Conservation (phyloP, 2,329 filamentous ascomycete genomes). For the Xylariaceae sp. region DNA sequence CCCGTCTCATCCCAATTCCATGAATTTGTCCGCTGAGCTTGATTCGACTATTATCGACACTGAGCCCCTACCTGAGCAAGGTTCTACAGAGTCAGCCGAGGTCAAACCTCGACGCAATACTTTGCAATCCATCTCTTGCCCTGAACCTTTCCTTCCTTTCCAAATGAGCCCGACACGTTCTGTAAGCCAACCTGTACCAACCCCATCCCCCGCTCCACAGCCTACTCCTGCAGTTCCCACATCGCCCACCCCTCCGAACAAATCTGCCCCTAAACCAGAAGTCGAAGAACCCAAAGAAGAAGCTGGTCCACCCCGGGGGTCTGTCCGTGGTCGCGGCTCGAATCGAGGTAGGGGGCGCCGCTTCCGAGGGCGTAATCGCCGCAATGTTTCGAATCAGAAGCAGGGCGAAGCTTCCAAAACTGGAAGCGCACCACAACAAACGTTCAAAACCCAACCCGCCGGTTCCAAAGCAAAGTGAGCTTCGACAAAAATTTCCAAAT, state of each 20-base stretch:
- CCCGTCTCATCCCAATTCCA: too few relatives aligned
- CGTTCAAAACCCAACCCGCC: too few relatives aligned
- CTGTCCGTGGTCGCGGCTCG: slow-evolving; percentile 15
- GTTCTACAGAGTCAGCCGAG: slow-evolving; percentile 9
- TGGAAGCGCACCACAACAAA: too few relatives aligned
- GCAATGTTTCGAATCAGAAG: slow-evolving; percentile 15
- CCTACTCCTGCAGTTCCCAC: background rate
- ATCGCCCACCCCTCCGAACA: background rate
- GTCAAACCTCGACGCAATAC: slow-evolving; percentile 23
- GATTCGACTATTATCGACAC: background rate
- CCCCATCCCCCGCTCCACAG: slow-evolving; percentile 9
- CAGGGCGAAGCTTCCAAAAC: background rate
- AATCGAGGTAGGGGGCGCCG: slow-evolving; percentile 18
- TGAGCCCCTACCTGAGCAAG: slow-evolving; percentile 5
- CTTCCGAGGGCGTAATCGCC: slow-evolving; percentile 22
- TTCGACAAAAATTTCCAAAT: too few relatives aligned
- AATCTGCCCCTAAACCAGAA: slow-evolving; percentile 1
- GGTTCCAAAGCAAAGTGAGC: background rate
- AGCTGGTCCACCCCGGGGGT: background rate
- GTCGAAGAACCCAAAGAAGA: slow-evolving; percentile 3
- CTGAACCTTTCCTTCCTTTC: slow-evolving; percentile 16
- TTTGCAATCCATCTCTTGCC: slow-evolving; percentile 23
- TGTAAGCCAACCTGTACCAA: slow-evolving; percentile 21
- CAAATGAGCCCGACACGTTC: slow-evolving; percentile 22
- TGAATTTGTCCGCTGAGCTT: too few relatives aligned